Percentiles rank a stretch among this genome's conserved stretches.
Evolutionary conservation across 1,284 basidiomycete genomes (phyloP).

Genomic region (Athelia sp.): DNA sequence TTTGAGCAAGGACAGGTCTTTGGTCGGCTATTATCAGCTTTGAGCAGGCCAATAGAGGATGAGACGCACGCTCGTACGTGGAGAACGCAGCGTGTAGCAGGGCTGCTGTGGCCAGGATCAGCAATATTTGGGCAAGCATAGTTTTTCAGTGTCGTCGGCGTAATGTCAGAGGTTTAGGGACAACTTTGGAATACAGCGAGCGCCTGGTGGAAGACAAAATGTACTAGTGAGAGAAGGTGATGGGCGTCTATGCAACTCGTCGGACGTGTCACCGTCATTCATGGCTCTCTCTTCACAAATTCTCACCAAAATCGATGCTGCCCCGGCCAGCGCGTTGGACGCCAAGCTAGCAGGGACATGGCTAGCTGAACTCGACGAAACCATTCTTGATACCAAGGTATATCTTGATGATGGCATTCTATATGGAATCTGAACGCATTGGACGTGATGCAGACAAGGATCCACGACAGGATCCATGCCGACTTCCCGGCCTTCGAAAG

Average conservation of each 20-base stretch:
- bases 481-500: slow-evolving; percentile 59
- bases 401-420: slow-evolving; percentile 8
- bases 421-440: not conserved
- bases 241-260: not conserved
- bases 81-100: slow-evolving; percentile 54
- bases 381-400: slow-evolving; percentile 66
- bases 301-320: slow-evolving; percentile 61
- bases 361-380: slow-evolving; percentile 64
- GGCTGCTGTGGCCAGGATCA: slow-evolving; percentile 37
- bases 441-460: slow-evolving; percentile 44
- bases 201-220: too few relatives aligned
- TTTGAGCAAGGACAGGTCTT: slow-evolving; percentile 72
- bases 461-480: slow-evolving; percentile 63
- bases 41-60: not conserved
- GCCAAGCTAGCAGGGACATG: slow-evolving; percentile 59
- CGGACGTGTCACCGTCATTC: slow-evolving; percentile 32
- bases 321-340: slow-evolving; percentile 49
- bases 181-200: too few relatives aligned
- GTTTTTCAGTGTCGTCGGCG: slow-evolving; percentile 5
- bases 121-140: slow-evolving; percentile 42
- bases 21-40: slow-evolving; percentile 5
- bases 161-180: too few relatives aligned
- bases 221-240: too few relatives aligned
- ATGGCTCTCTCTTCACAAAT: slow-evolving; percentile 64
- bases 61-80: slow-evolving; percentile 58